Base-by-base conservation (phyloP, 1,139 yeast species). In the Debaryomyces robertsiae region DNA sequence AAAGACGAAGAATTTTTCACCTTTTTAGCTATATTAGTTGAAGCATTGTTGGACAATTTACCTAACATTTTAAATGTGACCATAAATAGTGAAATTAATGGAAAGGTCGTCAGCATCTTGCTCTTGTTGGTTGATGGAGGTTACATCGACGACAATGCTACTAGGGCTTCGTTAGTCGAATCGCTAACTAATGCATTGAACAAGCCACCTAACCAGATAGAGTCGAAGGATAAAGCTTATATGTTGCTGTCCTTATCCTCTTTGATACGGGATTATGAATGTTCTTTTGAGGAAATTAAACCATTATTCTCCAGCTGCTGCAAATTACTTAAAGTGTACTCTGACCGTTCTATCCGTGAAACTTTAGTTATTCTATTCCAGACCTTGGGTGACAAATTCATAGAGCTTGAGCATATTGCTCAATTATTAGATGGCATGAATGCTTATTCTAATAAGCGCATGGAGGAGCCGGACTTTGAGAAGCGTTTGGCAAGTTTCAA, bases 391-490 rank as follows among this genome's bases (percentile, higher is more conserved):
- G 56, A 56, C 2, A 75, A 75, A 44, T 78, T 79, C 44, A 54
- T 55, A 1, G 74, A 73, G 6, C 63, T 77, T 29, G 55, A 61
- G 15, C 58, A 65, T 6, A 77, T 81, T 19, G 77, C 84, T 2
- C 53, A 58, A 0, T 58, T 90, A 15, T 58, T 89, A 9, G 66
- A 65, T 3, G 88, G 81, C 25, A 65, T 93, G 46, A 91, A 91
- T 57, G 73, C 96, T 0, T 87, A 70, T 53, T 79, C 90, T 1
- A 56, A 61, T 1, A 76, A 67, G 34, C 75, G 89, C 44, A 66
- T 89, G 46, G 84, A 80, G 33, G 89, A 85, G 48, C 83, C 87
- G 31, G 95, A 94, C 62, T 93, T 84, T 60, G 93, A 82, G 44
- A 75, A 76, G 44, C 75, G 96, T 43, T 66, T 91, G 36, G 69